Base-by-base conservation (phyloP, 768 basidiomycete genomes). In the Daedaleopsis sinensis region DNA sequence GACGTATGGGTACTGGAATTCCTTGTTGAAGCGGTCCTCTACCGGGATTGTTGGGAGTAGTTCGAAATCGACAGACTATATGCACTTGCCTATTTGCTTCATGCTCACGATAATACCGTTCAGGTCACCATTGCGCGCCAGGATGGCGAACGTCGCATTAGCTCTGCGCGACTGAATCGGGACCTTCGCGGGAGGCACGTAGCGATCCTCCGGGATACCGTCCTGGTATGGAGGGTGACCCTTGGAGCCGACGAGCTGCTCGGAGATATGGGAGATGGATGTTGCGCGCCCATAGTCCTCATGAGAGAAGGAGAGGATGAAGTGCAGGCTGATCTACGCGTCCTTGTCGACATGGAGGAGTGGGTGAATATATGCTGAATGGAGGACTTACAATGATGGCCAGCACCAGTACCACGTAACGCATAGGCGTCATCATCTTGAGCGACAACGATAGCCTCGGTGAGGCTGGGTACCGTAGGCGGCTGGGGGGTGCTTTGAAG, bases 1-100 rank as follows among this genome's bases (percentile, higher is more conserved):
- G n/a, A 91, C 85, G 77, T 88, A 94, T 10, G 91, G 90, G 73
- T 94, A 94, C 48, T 78, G 77, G 64, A 79, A 85, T 67, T 82
- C 80, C 63, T 82, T 80, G 71, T 87, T 87, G 74, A 86, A 86
- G 19, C 83, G 74, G 63, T 82, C 79, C 72, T 87, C 71, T 72
- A 46, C 4, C 37, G 4, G 32, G 15, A 35, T 1, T 19, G 15
- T 12, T 42, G n/a, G n/a, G 27, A 2, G n/a, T 50, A 10, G 27
- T 15, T 3, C 8, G 42, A 44, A 39, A 15, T 5, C 3, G 52
- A 10, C 24, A 47, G 46, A 44, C 15, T 24, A 1, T 32, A 32
- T 32, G 7, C 27, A 59, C 71, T 19, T 37, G 70, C 71, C 86
- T 75, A 85, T 77, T 70, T 83, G 81, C 70, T 82, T 82, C 70